Conservation (phyloP, 1,284 basidiomycete species). For the Crocinoboletus sp. region DNA sequence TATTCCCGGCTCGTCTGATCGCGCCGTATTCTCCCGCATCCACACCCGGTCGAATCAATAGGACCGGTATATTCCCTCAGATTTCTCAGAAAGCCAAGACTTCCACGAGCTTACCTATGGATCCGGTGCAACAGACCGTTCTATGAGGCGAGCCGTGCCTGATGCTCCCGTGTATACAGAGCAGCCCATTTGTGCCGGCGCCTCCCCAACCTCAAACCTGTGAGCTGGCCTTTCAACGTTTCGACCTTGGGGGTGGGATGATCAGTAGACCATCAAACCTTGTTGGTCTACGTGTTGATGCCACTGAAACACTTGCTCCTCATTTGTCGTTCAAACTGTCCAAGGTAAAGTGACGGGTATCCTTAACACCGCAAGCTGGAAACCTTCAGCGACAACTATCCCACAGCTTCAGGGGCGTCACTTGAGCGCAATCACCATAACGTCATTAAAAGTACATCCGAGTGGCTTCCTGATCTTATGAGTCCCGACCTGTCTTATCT, state of each 20-base stretch:
- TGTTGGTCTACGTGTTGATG: slow-evolving; percentile 1
- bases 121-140: no score
- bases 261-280: background rate
- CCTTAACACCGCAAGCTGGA: slow-evolving; percentile 10
- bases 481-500: background rate
- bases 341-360: background rate
- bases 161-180: no score
- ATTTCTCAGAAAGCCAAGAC: slow-evolving; percentile 16
- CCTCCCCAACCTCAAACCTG: no score
- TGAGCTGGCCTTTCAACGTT: background rate
- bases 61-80: slow-evolving; percentile 17
- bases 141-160: no score
- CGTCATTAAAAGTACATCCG: slow-evolving; percentile 1
- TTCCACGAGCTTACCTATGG: background rate
- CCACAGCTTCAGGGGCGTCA: slow-evolving; percentile 7
- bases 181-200: no score
- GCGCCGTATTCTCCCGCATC: background rate
- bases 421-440: background rate
- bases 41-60: background rate
- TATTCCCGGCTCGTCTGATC: background rate
- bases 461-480: background rate
- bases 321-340: background rate
- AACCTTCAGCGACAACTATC: background rate
- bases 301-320: slow-evolving; percentile 7
- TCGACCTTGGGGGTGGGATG: background rate